These are phyloP conservation scores for Leptodontidium sp. DNA, from an alignment of 2,329 filamentous ascomycete genomes.

Conservation along the genomic window DNA sequence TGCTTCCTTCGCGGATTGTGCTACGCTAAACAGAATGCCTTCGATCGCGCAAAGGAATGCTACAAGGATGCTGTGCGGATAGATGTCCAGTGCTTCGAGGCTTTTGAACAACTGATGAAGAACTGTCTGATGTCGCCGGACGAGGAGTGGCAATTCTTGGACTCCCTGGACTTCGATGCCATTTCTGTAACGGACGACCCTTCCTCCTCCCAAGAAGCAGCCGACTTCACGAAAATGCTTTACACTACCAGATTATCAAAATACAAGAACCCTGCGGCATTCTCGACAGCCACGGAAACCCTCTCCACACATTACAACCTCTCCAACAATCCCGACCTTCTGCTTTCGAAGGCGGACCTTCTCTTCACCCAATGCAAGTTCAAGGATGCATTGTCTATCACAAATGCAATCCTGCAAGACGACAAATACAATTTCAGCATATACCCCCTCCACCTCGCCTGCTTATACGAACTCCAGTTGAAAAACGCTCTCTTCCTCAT, in stretches of 20 bases:
- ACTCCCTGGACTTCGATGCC: slow-evolving; percentile 85
- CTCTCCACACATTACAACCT: slow-evolving; percentile 94
- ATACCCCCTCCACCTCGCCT: slow-evolving; percentile 91
- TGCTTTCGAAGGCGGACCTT: slow-evolving; percentile 88
- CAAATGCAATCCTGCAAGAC: slow-evolving; percentile 79
- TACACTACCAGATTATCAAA: slow-evolving; percentile 97
- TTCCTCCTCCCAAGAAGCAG: slow-evolving; percentile 81
- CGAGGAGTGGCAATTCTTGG: slow-evolving; percentile 76
- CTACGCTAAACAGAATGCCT: slow-evolving; percentile 96
- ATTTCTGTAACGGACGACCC: slow-evolving; percentile 72
- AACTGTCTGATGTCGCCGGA: slow-evolving; percentile 86
- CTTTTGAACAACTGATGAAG: slow-evolving; percentile 97
- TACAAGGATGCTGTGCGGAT: slow-evolving; percentile 98
- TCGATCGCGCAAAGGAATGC: slow-evolving; percentile 96
- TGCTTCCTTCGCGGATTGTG: slow-evolving; percentile 94
- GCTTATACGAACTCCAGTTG: slow-evolving; percentile 84
- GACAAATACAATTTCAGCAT: slow-evolving; percentile 91
- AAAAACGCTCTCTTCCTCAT: slow-evolving; percentile 92
- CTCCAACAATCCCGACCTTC: slow-evolving; percentile 84
- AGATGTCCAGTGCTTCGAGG: slow-evolving; percentile 97
- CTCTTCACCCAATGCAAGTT: slow-evolving; percentile 96
- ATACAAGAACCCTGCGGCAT: slow-evolving; percentile 85
- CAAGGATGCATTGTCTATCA: slow-evolving; percentile 84
- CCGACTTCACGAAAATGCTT: slow-evolving; percentile 93
- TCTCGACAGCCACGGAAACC: slow-evolving; percentile 86